Evolutionary conservation across 305 asterid genomes (phyloP).

Genomic region (Fraxinus platypoda): DNA sequence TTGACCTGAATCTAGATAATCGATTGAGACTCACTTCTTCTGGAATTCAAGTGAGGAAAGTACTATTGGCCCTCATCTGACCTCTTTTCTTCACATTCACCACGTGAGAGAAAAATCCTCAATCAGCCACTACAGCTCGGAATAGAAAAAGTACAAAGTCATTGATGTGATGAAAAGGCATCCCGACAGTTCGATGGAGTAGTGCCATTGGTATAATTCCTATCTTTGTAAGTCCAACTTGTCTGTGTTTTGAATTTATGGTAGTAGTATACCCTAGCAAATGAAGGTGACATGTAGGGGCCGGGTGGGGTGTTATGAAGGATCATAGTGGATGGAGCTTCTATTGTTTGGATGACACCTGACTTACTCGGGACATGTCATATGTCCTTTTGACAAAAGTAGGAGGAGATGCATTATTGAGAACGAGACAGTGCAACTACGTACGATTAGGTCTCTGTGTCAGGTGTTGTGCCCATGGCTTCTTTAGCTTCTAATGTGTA

Average conservation of each 20-base stretch:
- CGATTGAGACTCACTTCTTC: not conserved
- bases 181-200: not conserved
- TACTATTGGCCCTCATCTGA: not conserved
- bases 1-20: not conserved
- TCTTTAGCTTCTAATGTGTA: no score
- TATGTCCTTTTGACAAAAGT: no score
- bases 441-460: no score
- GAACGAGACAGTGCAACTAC: no score
- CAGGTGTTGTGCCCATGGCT: no score
- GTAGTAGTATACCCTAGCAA: not conserved
- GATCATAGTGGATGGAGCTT: not conserved
- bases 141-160: not conserved
- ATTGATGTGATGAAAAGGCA: not conserved
- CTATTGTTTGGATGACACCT: not conserved
- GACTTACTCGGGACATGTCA: not conserved
- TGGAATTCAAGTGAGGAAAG: not conserved
- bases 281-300: no score
- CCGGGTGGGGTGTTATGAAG: not conserved
- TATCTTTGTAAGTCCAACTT: not conserved
- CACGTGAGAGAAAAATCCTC: no score
- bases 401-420: no score
- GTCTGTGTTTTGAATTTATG: not conserved
- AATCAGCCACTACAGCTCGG: not conserved
- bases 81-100: not conserved
- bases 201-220: not conserved